phyloP scores from a whole-genome alignment of 73 alveolate genomes.

The Loxodes magnus region DNA sequence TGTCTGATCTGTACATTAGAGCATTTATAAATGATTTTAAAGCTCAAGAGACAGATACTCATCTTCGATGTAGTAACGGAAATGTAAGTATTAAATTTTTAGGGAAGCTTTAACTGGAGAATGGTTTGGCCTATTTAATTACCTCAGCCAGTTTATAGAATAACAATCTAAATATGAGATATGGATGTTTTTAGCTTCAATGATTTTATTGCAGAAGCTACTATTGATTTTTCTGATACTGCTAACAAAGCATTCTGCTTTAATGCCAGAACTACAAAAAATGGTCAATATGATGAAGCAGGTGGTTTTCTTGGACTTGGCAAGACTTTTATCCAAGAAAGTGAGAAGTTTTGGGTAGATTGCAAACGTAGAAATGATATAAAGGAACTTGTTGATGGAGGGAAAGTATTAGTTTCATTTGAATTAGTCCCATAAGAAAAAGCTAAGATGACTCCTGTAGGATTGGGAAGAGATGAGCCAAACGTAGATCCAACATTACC shows the following conservation, averaged over 20 bases:
- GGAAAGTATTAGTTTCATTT: constrained; percentile 70
- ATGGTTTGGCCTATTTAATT: constrained; percentile 54
- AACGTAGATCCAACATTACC: constrained; percentile 91
- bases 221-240: constrained; percentile 17
- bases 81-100: no score
- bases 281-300: constrained; percentile 13
- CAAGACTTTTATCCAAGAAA: background rate
- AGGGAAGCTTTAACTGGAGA: constrained; percentile 92
- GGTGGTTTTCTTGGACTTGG: no score
- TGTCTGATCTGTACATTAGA: constrained; percentile 84
- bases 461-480: constrained; percentile 94
- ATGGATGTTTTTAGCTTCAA: constrained; percentile 83
- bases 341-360: constrained; percentile 9
- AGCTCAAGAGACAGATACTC: constrained; percentile 88
- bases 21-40: constrained; percentile 69
- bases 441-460: constrained; percentile 66
- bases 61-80: constrained; percentile 85
- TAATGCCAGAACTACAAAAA: constrained; percentile 18
- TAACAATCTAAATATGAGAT: constrained; percentile 81
- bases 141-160: constrained; percentile 44
- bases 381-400: no score
- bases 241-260: constrained; percentile 32
- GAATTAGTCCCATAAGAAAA: constrained; percentile 77
- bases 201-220: constrained; percentile 82
- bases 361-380: background rate